A percentile compares a stretch with the other conserved stretches of the same genome.
phyloP scores from a whole-genome alignment of 805 yeast species.

The Sugiyamaella boreocaroliniensis region DNA sequence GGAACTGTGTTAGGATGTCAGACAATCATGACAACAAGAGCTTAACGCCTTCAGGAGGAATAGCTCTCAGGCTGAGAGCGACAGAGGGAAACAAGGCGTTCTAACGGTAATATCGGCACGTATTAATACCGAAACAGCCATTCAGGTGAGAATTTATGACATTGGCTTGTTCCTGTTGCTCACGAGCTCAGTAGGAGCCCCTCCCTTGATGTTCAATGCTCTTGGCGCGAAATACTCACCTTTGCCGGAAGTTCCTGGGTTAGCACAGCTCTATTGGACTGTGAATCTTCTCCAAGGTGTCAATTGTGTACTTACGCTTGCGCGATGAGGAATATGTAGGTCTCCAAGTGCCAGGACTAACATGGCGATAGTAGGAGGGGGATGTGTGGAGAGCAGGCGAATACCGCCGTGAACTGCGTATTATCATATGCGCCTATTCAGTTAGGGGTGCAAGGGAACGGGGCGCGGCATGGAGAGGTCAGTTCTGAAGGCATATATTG shows the following conservation, averaged over 20 bases:
- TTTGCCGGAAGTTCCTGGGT: constrained; percentile 42
- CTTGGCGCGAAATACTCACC: constrained; percentile 21
- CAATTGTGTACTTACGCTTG: constrained; percentile 41
- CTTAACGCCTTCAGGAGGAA: no score
- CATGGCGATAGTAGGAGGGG: constrained; percentile 35
- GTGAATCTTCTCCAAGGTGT: neutral
- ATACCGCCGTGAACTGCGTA: neutral
- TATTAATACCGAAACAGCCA: neutral
- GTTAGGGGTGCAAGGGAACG: no score
- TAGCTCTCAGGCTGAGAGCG: neutral
- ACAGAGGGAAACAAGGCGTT: neutral
- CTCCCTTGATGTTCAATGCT: neutral
- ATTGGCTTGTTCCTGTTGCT: no score
- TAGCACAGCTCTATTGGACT: neutral
- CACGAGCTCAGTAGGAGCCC: neutral
- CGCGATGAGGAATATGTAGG: constrained; percentile 81
- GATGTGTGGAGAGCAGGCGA: neutral
- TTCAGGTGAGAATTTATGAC: neutral
- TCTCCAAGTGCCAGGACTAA: constrained; percentile 81
- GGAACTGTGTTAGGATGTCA: constrained; percentile 42
- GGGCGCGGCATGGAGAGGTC: no score
- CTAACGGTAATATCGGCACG: neutral
- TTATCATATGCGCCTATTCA: neutral
- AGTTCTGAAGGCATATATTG: no score
- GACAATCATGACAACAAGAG: no score